Base-by-base conservation (phyloP, 805 yeast species). In the Kregervanrija fluxuum region DNA sequence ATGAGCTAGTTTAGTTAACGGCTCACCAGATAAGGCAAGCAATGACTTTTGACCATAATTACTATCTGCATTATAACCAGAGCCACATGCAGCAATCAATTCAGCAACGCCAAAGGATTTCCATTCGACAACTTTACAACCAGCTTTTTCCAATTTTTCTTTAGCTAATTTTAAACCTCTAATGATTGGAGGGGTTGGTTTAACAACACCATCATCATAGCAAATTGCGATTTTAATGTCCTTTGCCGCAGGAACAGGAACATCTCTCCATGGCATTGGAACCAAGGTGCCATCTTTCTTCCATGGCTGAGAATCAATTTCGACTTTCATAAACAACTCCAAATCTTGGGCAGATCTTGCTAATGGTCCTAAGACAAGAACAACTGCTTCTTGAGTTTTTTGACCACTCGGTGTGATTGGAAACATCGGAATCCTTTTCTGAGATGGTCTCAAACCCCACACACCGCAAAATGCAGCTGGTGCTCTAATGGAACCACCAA, bases 11-110 rank as follows among this genome's bases (percentile, higher is more conserved):
- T 75, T 74, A 4, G 63, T 56, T 42, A 79, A 56, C 31, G 89
- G 89, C 56, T 85, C 90, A 35, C 90, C 89, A 15, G 85, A 76
- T 2, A 56, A 68, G 2, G 67, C 65, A 44, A 84, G 62, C 35
- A 71, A 54, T 33, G 66, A 62, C 33, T 69, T 64, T 49, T 77
- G 79, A 44, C 66, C 73, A 44, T 64, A 59, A 54, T 78, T 80
- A 30, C 85, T 85, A 59, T 84, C 90, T 41, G 75, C 72, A 30
- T 70, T 70, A 61, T 81, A 85, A 61, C 79, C 52, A 13, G 43
- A 59, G 46, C 69, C 64, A 37, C 74, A 82, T 33, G 82, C 71
- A 8, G 77, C 76, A 44, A 74, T 71, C n/a, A 79, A 77, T 48
- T 74, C 68, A 37, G 72, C 61, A 8, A 81, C 75, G 37, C 69